phyloP scores from a whole-genome alignment of 192 early-diverging fungal genomes.

The Coemansia pectinata region DNA sequence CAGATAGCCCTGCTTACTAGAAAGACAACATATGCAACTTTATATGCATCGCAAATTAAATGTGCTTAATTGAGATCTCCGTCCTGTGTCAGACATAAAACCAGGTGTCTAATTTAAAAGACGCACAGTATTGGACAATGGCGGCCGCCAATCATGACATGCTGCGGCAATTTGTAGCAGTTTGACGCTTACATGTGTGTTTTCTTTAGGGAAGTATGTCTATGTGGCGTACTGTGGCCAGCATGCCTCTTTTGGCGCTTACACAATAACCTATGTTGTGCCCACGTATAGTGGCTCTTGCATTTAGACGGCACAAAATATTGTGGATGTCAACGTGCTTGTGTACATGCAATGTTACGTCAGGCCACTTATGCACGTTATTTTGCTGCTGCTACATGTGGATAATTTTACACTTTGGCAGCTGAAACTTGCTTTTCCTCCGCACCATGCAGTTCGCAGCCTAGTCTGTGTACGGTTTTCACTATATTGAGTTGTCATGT shows the following conservation, averaged over 20 bases:
- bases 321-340: background rate
- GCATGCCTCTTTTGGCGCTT: background rate
- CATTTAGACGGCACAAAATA: background rate
- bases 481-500: background rate
- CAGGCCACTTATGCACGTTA: background rate
- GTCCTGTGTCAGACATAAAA: background rate
- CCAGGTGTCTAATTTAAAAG: background rate
- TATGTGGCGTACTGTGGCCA: background rate
- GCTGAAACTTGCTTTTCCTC: background rate
- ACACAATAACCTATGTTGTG: background rate
- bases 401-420: background rate
- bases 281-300: background rate
- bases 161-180: background rate
- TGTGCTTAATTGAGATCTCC: background rate
- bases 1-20: background rate
- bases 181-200: background rate
- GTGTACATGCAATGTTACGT: background rate
- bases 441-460: background rate
- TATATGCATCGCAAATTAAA: background rate
- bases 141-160: background rate
- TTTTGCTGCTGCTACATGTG: background rate
- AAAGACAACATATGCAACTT: background rate
- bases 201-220: background rate
- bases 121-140: background rate
- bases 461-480: background rate